Evolutionary conservation across 2,329 filamentous ascomycete genomes (phyloP), one percentile per base, ranked within the genome.

Genomic region (Hypoxylon sp.): DNA sequence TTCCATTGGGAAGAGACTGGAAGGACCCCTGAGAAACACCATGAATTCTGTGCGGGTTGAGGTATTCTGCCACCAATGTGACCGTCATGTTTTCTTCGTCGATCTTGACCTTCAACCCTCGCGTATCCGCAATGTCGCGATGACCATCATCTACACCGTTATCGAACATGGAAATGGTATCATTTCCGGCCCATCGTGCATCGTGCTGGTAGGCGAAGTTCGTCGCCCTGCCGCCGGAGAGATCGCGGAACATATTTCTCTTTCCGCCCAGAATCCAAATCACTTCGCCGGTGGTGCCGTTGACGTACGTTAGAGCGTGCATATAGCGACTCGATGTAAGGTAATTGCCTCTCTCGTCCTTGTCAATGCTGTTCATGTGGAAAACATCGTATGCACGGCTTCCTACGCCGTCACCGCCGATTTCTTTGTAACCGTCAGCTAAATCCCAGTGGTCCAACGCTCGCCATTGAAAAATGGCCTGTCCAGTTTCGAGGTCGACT

Each of bases 321-420:
- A 71, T 66, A 46, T 73, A 71, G 13, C 76, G 72, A 0, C 71
- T 67, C 0, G 74, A 78, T 31, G 79, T 63, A 3, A 75, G 63
- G 31, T 72, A 76, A 45, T 76, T 73, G 7, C 73, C 77, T 1
- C 71, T 66, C 3, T 62, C 55, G 55, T 79, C 76, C 64, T 80
- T 80, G 62, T 78, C 75, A 47, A 80, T 69, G 31, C 75, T 78
- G 64, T 80, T 82, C 63, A 82, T 75, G 63, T 82, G 79, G 67
- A 81, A 80, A 64, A 76, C 82, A 59, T 82, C 79, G 71, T 75
- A 82, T 1, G 77, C 46, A 26, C 55, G 67, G 25, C 67, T 34
- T 4, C 44, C 67, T 16, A 64, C 51, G 4, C 44, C 54, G 31
- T 72, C 71, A 45, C 71, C 73, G 59, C 74, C 72, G 36, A 74